phyloP scores from a whole-genome alignment of 805 yeast genomes.

The Candida sithepensis region DNA sequence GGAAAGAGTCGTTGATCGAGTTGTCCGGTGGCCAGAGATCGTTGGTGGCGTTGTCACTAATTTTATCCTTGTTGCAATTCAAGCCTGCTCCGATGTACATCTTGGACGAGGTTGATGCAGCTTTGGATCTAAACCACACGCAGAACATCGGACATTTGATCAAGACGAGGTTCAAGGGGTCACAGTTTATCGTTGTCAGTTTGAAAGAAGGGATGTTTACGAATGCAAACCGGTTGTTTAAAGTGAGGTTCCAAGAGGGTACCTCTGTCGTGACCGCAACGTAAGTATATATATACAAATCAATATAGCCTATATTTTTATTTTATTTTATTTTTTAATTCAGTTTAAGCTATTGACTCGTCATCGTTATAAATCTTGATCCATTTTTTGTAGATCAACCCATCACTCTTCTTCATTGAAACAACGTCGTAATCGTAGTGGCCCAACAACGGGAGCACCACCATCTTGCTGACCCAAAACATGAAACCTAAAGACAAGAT shows the following conservation, averaged over 20 bases:
- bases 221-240: constrained; percentile 90
- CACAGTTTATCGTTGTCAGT: constrained; percentile 95
- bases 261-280: constrained; percentile 84
- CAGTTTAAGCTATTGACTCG: background rate
- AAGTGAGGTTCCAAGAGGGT: constrained; percentile 95
- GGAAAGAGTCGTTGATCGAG: constrained; percentile 96
- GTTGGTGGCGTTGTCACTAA: constrained; percentile 84
- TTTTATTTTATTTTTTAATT: background rate
- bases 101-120: constrained; percentile 97
- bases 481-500: constrained; percentile 18
- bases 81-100: constrained; percentile 99
- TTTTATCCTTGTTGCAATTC: constrained; percentile 87
- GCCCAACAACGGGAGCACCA: constrained; percentile 14
- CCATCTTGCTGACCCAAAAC: constrained; percentile 20
- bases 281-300: constrained; percentile 25
- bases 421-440: constrained; percentile 10
- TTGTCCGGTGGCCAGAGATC: constrained; percentile 97
- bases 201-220: constrained; percentile 98
- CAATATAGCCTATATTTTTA: background rate
- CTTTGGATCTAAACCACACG: constrained; percentile 93
- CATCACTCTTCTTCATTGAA: constrained; percentile 16
- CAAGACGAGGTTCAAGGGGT: constrained; percentile 90
- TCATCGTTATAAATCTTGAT: constrained; percentile 5
- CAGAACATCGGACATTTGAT: constrained; percentile 96
- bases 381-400: constrained; percentile 21